phyloP scores from a whole-genome alignment of 169 alveolate species.

The Cryptosporidium xiaoi region DNA sequence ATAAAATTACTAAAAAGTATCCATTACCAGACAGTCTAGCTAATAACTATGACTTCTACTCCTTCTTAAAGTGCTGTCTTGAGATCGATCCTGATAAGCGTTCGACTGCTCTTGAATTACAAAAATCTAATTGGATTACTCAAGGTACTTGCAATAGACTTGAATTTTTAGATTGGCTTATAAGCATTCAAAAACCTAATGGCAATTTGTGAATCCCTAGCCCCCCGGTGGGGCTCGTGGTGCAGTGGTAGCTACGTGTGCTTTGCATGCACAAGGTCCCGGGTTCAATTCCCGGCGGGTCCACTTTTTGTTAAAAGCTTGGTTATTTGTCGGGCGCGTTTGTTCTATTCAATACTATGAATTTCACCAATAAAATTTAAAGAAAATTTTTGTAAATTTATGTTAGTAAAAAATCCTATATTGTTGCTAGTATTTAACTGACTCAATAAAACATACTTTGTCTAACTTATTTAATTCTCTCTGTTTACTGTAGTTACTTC shows the following conservation, averaged over 20 bases:
- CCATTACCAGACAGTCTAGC: conserved; percentile 25
- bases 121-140: conserved; percentile 35
- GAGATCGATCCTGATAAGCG: conserved; percentile 62
- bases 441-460: too few relatives aligned
- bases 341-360: too few relatives aligned
- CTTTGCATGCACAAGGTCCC: conserved; percentile 78
- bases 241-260: conserved; percentile 78
- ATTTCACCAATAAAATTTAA: too few relatives aligned
- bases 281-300: conserved; percentile 78
- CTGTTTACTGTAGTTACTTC: too few relatives aligned
- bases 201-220: background rate
- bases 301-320: conserved; percentile 27
- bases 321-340: too few relatives aligned
- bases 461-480: too few relatives aligned
- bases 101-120: conserved; percentile 50
- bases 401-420: too few relatives aligned
- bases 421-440: too few relatives aligned
- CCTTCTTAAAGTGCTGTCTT: conserved; percentile 46
- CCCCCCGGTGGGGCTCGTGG: conserved; percentile 73
- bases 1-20: conserved; percentile 38
- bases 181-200: background rate
- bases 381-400: too few relatives aligned
- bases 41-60: conserved; percentile 29
- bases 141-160: conserved; percentile 41
- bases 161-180: conserved; percentile 50